Evolutionary conservation across 192 early-diverging fungal species (phyloP), one percentile per base, ranked within the genome.

Genomic region (Coemansia sp.): DNA sequence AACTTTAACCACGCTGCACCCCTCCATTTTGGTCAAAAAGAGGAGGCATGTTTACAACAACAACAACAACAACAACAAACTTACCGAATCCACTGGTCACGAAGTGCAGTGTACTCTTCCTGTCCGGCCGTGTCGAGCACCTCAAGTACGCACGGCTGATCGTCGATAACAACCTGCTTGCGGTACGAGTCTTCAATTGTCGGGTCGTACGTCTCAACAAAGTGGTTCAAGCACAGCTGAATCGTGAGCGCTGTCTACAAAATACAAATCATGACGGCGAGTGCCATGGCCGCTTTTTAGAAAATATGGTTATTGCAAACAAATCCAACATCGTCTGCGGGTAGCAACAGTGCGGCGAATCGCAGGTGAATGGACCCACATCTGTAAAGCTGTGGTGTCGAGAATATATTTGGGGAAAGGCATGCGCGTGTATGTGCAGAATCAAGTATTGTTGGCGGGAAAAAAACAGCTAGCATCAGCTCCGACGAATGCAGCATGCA

Each of bases 151-250:
- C 94, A 98, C 61, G 93, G 91, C 71, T 95, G 87, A 39, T 91
- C 93, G 77, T 98, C 96, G 49, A 98, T 92, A 34, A 95, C 94
- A 11, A 97, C 93, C 78, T 97, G 94, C 81, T 94, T 95, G 54
- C 94, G 83, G 76, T 97, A 99, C 15, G 91, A 94, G 74, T 96
- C 96, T 78, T 99, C 96, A 59, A 96, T 98, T 8, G 96, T 98
- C 47, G 96, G 96, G 81, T 97, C 94, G 66, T 97, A 99, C 66
- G 92, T 97, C 82, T 89, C 84, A 12, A 81, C 82, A 71, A 85
- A 85, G 69, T 83, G 83, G 73, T 83, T 81, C 71, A 83, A 54
- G 53, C 80, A 85, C 24, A 85, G 72, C 81, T 84, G 83, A 59
- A 85, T 85, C 52, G 83, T 85, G 51, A 85, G 79, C 55, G 83